Percentiles rank a stretch among this genome's conserved stretches.
Conservation (phyloP, 495 filamentous ascomycete species). For the Hypomontagnella submonticulosa region DNA sequence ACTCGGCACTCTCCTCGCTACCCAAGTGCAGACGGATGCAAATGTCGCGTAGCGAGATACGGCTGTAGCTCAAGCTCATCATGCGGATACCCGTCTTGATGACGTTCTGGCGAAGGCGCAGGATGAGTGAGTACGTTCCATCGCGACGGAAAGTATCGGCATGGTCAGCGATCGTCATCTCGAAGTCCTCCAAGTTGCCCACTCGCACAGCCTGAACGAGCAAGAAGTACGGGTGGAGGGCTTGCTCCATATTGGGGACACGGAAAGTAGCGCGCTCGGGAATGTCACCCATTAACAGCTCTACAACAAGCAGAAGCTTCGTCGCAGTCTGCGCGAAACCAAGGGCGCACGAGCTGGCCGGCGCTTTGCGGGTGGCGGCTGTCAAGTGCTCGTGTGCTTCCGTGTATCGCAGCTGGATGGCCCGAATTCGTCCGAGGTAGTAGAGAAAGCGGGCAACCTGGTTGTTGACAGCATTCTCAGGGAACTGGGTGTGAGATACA, state of each 20-base stretch:
- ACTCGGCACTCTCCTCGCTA: slow-evolving; percentile 95
- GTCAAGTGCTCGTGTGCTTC: slow-evolving; percentile 95
- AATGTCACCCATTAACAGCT: slow-evolving; percentile 98
- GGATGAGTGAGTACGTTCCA: slow-evolving; percentile 93
- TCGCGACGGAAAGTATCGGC: slow-evolving; percentile 88
- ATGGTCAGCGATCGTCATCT: slow-evolving; percentile 81
- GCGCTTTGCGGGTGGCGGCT: slow-evolving; percentile 92
- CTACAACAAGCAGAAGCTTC: slow-evolving; percentile 93
- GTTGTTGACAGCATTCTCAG: slow-evolving; percentile 91
- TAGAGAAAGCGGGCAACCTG: slow-evolving; percentile 97
- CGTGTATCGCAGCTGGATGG: slow-evolving; percentile 94
- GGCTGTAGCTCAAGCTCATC: slow-evolving; percentile 97
- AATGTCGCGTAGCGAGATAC: slow-evolving; percentile 97
- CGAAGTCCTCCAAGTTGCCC: slow-evolving; percentile 91
- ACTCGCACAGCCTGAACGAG: slow-evolving; percentile 95
- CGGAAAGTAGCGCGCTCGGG: slow-evolving; percentile 95
- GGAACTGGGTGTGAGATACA: slow-evolving; percentile 94
- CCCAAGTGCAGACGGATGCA: slow-evolving; percentile 93
- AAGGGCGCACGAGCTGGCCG: slow-evolving; percentile 84
- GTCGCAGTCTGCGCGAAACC: slow-evolving; percentile 96
- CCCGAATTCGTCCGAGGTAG: slow-evolving; percentile 94
- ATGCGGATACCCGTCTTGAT: slow-evolving; percentile 99
- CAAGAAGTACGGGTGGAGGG: slow-evolving; percentile 89
- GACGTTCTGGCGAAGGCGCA: slow-evolving; percentile 95
- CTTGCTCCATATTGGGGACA: slow-evolving; percentile 81